Evolutionary conservation across 2,329 filamentous ascomycete genomes (phyloP).

Genomic region (Harringtonia aguacate): DNA sequence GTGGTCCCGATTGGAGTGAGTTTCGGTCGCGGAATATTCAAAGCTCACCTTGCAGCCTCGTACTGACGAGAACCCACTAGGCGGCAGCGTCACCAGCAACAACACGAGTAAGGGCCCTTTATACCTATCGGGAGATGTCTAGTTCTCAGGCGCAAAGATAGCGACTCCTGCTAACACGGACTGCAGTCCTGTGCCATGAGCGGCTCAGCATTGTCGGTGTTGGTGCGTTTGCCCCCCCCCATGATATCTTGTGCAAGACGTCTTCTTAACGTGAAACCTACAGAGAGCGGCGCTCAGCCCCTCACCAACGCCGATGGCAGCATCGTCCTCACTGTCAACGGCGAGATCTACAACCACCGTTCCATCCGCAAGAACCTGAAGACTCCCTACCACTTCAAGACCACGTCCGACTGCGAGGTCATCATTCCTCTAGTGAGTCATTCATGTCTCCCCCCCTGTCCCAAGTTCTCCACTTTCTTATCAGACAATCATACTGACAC

Average conservation of each 20-base stretch:
- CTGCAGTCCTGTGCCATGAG: constrained; percentile 84
- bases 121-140: too few relatives aligned
- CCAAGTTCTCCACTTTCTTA: neutral
- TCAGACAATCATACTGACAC: constrained; percentile 2
- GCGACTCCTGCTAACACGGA: constrained; percentile 20
- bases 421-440: constrained; percentile 83
- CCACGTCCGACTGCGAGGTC: constrained; percentile 95
- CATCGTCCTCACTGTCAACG: constrained; percentile 92
- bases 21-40: neutral
- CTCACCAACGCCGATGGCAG: constrained; percentile 83
- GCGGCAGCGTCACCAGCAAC: constrained; percentile 81
- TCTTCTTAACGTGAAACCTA: constrained; percentile 17
- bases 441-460: neutral
- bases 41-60: neutral
- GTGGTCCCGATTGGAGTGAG: constrained; percentile 93
- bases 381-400: constrained; percentile 91
- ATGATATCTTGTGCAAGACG: constrained; percentile 6
- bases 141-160: too few relatives aligned
- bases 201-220: constrained; percentile 96
- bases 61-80: constrained; percentile 29
- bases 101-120: constrained; percentile 63
- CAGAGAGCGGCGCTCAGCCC: constrained; percentile 92
- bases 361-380: constrained; percentile 81
- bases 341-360: constrained; percentile 99
- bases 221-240: constrained; percentile 51